Evolutionary conservation across 495 filamentous ascomycete species (phyloP).

Genomic region (Delitschia confertaspora): DNA sequence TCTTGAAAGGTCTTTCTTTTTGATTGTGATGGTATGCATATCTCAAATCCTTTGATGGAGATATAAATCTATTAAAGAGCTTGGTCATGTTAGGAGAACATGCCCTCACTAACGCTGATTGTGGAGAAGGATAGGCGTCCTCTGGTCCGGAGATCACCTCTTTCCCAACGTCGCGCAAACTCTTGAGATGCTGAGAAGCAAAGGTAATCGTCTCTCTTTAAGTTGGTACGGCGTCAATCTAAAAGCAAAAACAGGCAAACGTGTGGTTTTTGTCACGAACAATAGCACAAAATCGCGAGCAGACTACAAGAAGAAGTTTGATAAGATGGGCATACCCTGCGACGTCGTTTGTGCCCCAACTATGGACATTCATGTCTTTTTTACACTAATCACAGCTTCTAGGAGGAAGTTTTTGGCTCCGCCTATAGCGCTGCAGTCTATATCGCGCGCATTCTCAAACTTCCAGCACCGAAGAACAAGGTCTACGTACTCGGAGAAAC

Average conservation of each 20-base stretch:
- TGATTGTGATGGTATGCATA: constrained; percentile 82
- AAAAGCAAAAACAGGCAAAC: constrained; percentile 57
- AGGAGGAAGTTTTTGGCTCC: constrained; percentile 94
- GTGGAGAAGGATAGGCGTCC: constrained; percentile 58
- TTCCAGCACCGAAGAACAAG: constrained; percentile 71
- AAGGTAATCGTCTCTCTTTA: constrained; percentile 47
- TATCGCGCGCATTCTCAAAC: constrained; percentile 81
- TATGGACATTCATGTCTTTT: neutral
- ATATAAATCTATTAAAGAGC: neutral
- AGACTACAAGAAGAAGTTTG: constrained; percentile 87
- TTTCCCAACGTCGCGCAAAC: constrained; percentile 79
- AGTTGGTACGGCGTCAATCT: neutral
- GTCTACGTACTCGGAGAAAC: constrained; percentile 88
- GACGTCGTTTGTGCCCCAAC: constrained; percentile 41
- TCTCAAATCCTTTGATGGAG: constrained; percentile 1
- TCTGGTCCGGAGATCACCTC: constrained; percentile 89
- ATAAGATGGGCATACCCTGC: constrained; percentile 69
- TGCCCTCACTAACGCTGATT: no score
- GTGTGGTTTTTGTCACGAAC: constrained; percentile 93
- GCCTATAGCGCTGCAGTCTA: constrained; percentile 93
- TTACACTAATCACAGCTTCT: constrained; percentile 1
- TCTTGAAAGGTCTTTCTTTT: constrained; percentile 72
- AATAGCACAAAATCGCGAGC: constrained; percentile 94
- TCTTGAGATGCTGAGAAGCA: constrained; percentile 65
- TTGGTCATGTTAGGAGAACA: neutral